Base-by-base conservation (phyloP, 441 rosid species). In the Melianthus villosus region DNA sequence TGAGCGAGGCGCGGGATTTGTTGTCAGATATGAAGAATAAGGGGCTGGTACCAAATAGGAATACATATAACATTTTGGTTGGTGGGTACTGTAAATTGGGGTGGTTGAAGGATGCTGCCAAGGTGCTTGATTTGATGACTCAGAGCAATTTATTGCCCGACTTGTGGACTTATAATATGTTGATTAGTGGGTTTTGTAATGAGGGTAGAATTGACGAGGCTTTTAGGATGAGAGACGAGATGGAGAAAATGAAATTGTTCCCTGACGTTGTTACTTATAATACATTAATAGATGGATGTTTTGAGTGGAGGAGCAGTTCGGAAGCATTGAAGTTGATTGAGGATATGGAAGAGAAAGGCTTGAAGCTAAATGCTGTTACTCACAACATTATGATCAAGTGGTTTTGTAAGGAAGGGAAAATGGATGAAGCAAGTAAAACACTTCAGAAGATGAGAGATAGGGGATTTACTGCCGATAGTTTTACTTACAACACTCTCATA, bases 251-350 rank as follows among this genome's bases (percentile, higher is more conserved):
- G 38, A 67, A 67, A 55, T 56, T 80, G 45, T 22, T 50, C 11
- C 87, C 93, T 0, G 85, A 87, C 71, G 82, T 72, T 39, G 80
- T 80, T 43, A 79, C 89, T 0, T 87, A 77, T 60, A 82, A 77
- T 46, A 82, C 91, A 0, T 51, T 86, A 70, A 75, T 87, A 39
- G 63, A 80, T 52, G 84, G 75, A 25, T 87, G 76, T 64, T 79
- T 72, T 30, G 56, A 67, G 17, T 47, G 38, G 31, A 71, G 65
- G 41, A 38, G 48, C 39, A 54, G 71, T 36, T 50, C 23, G 0
- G 72, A 75, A 44, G 91, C 76, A 9, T 64, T 61, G 38, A 56
- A 51, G 52, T 60, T 80, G 61, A 53, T 80, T 33, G 71, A 70
- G 40, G 68, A 77, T 50, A 77, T 80, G 97, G 50, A 37, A 10